Conservation (phyloP, 2,329 filamentous ascomycete species). For the Colletotrichum somersetense region DNA sequence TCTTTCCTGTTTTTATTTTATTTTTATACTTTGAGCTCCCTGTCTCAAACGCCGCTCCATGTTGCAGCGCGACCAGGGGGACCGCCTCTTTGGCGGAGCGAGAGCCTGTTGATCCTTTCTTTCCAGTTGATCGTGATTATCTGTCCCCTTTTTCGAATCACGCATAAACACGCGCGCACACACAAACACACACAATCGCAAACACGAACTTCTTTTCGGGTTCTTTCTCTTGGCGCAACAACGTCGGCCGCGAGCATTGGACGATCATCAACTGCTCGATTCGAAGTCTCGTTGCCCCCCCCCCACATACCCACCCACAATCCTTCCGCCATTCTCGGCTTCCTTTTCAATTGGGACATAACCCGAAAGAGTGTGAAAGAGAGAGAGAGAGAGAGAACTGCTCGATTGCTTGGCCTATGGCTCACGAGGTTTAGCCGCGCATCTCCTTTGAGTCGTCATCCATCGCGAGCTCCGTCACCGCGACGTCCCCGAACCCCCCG, state of each 20-base stretch:
- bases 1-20: neutral
- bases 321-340: neutral
- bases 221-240: neutral
- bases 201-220: neutral
- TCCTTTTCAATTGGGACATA: neutral
- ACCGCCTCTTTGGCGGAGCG: neutral
- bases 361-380: too few relatives aligned
- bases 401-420: neutral
- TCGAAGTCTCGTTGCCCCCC: neutral
- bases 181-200: neutral
- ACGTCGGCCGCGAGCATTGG: too few relatives aligned
- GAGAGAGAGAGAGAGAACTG: too few relatives aligned
- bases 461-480: neutral
- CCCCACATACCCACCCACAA: neutral
- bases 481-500: neutral
- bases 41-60: conserved; percentile 8
- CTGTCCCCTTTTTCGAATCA: neutral
- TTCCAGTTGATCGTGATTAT: neutral
- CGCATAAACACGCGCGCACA: neutral
- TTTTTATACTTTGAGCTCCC: conserved; percentile 9
- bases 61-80: neutral
- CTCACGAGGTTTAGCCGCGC: neutral
- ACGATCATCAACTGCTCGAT: neutral
- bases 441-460: neutral
- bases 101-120: neutral